Percentiles rank a stretch among this genome's conserved stretches.
These are phyloP conservation scores for Escovopsis sp. DNA, from an alignment of 2,329 filamentous ascomycete genomes.

Conservation along the genomic window DNA sequence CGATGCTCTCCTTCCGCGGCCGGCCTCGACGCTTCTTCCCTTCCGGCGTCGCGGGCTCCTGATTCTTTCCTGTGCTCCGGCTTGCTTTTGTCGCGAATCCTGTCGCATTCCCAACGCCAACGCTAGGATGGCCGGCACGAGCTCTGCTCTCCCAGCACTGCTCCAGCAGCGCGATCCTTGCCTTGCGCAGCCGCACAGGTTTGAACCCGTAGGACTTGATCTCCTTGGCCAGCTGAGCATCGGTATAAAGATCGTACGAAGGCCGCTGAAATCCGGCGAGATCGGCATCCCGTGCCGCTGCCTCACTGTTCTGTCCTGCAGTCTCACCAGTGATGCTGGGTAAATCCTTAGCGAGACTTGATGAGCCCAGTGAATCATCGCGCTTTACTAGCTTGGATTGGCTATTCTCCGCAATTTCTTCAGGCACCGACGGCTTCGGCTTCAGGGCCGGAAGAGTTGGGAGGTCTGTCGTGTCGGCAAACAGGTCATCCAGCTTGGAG, in stretches of 20 bases:
- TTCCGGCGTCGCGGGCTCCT: neutral
- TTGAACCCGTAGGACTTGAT: slow-evolving; percentile 58
- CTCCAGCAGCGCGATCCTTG: slow-evolving; percentile 55
- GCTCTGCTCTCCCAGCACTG: slow-evolving; percentile 56
- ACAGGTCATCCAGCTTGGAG: slow-evolving; percentile 8
- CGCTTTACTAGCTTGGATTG: slow-evolving; percentile 10
- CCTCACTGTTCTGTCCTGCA: too few species aligned
- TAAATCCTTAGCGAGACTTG: too few species aligned
- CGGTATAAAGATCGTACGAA: slow-evolving; percentile 46
- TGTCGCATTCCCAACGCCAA: slow-evolving; percentile 5
- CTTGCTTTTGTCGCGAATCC: too few species aligned
- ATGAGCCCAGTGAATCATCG: slow-evolving; percentile 6
- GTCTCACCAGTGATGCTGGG: too few species aligned
- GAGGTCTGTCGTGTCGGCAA: slow-evolving; percentile 12
- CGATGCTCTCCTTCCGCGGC: slow-evolving; percentile 17
- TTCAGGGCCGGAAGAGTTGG: too few species aligned
- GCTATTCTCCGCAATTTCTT: slow-evolving; percentile 3
- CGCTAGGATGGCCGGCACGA: slow-evolving; percentile 8
- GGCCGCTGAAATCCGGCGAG: slow-evolving; percentile 22
- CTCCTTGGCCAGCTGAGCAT: slow-evolving; percentile 46
- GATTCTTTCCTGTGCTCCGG: neutral
- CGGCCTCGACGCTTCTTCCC: slow-evolving; percentile 14
- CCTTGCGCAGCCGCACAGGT: slow-evolving; percentile 48
- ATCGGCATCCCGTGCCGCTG: too few species aligned
- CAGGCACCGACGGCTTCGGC: neutral